phyloP scores from a whole-genome alignment of 805 yeast species.

The Starmera dryadoides region DNA sequence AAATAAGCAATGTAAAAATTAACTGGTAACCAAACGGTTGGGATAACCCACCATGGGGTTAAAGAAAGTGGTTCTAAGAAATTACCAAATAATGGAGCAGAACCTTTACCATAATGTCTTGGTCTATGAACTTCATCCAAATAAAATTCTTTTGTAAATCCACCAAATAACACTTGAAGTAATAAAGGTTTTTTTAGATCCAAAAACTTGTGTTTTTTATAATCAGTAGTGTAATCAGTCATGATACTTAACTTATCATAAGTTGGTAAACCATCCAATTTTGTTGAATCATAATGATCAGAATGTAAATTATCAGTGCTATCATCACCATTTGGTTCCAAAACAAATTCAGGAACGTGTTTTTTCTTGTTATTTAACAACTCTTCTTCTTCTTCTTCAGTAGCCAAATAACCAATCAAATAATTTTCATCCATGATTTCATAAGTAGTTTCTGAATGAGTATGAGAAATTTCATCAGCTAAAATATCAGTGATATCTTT shows the following conservation, averaged over 20 bases:
- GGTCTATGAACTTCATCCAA: conserved; percentile 97
- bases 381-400: conserved; percentile 67
- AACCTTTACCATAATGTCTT: conserved; percentile 94
- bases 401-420: conserved; percentile 78
- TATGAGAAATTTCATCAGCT: conserved; percentile 66
- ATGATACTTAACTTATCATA: conserved; percentile 66
- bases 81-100: conserved; percentile 94
- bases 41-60: conserved; percentile 95
- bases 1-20: conserved; percentile 54
- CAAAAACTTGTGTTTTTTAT: conserved; percentile 70
- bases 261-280: conserved; percentile 60
- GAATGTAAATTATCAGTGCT: conserved; percentile 27
- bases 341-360: conserved; percentile 48
- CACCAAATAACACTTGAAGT: conserved; percentile 68
- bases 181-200: conserved; percentile 80
- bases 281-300: conserved; percentile 41
- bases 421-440: conserved; percentile 79
- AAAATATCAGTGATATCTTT: conserved; percentile 77
- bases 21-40: conserved; percentile 79
- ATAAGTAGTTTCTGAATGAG: conserved; percentile 79
- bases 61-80: conserved; percentile 85
- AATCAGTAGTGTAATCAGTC: conserved; percentile 73
- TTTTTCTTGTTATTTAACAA: conserved; percentile 49
- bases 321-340: conserved; percentile 21
- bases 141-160: conserved; percentile 82